Percentiles rank a stretch among this genome's conserved stretches.
Evolutionary conservation across 2,329 filamentous ascomycete species (phyloP).

Genomic region (Seiridium cupressi): DNA sequence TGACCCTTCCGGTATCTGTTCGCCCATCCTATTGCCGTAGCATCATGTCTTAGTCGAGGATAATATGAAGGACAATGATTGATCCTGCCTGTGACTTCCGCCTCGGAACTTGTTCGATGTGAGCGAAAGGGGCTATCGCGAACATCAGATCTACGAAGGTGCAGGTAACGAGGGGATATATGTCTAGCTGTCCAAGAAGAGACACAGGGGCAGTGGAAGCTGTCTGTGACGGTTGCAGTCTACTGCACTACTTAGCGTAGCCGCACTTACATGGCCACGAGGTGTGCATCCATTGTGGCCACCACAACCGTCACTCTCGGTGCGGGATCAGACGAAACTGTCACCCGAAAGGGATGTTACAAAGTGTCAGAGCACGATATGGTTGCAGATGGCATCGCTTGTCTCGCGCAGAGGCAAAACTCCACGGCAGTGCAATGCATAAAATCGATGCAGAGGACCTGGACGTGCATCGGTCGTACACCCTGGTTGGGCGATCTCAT

Average conservation of each 20-base stretch:
- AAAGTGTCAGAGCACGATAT: neutral
- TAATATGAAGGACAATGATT: neutral
- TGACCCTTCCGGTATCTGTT: constrained; percentile 16
- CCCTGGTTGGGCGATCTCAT: neutral
- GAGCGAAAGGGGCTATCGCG: too few species aligned
- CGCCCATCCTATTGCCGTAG: constrained; percentile 10
- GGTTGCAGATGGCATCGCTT: neutral
- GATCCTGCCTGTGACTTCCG: neutral
- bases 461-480: neutral
- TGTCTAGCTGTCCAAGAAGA: neutral
- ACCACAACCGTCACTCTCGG: neutral
- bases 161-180: neutral
- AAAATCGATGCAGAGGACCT: neutral
- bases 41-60: neutral
- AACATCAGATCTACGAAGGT: too few species aligned
- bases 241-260: neutral
- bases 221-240: too few species aligned
- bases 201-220: neutral
- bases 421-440: neutral
- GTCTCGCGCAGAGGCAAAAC: neutral
- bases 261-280: constrained; percentile 1
- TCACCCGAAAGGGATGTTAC: neutral
- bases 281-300: neutral
- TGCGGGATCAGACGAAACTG: neutral
- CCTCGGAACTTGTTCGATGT: neutral